Evolutionary conservation across 345 rosid species (phyloP).

Genomic region (Bretschneidera sinensis): DNA sequence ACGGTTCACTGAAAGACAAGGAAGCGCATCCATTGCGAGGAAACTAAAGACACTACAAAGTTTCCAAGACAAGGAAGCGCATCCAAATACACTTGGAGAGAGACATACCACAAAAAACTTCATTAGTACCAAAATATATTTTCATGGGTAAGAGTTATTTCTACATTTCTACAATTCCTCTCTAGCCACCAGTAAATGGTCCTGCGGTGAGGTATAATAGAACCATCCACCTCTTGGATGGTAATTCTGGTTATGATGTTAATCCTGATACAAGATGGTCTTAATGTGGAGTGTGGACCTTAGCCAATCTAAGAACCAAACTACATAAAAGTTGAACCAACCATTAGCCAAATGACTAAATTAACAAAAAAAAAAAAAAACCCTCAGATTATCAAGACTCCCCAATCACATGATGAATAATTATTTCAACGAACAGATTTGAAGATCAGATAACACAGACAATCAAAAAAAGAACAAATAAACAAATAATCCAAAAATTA

Average conservation of each 20-base stretch:
- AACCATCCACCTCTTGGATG: not conserved
- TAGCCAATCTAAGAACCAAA: no score
- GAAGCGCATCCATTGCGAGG: not conserved
- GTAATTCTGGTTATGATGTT: not conserved
- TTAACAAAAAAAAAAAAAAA: no score
- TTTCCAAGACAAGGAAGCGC: not conserved
- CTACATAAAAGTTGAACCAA: no score
- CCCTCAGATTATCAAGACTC: no score
- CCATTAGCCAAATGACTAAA: no score
- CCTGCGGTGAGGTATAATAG: not conserved
- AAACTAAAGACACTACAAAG: not conserved
- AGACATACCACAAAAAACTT: not conserved
- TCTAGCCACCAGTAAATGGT: not conserved
- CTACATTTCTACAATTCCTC: not conserved
- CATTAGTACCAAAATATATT: not conserved
- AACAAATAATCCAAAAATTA: no score
- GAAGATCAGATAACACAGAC: not conserved
- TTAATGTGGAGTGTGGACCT: no score
- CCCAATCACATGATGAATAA: no score
- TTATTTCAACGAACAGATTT: not conserved
- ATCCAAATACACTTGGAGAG: no score
- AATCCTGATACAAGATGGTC: no score
- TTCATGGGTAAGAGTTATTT: not conserved
- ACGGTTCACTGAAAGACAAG: not conserved
- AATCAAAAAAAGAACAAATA: no score